Evolutionary conservation across 2,329 filamentous ascomycete genomes (phyloP).

Genomic region (Seiridium unicorne): DNA sequence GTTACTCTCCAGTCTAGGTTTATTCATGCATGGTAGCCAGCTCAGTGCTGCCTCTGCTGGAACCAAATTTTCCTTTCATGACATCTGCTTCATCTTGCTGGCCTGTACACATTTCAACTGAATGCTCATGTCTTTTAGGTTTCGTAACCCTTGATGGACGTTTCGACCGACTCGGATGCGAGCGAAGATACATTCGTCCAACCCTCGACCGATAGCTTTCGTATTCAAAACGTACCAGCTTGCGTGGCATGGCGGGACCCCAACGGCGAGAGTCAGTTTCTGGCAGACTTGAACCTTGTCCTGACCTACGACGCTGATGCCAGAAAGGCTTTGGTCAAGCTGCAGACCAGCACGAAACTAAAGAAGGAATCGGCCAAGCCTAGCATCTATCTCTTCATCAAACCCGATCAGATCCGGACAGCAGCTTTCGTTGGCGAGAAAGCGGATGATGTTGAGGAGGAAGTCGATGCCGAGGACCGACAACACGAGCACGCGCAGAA

Average conservation of each 20-base stretch:
- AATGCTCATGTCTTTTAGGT: not conserved
- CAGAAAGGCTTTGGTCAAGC: not conserved
- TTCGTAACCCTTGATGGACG: slow-evolving; percentile 1
- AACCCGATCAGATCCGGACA: not conserved
- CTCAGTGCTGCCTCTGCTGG: not conserved
- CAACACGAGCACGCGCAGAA: not conserved
- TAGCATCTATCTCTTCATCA: not conserved
- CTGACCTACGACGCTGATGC: not conserved
- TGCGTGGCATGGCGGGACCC: not conserved
- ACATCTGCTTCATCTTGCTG: not conserved
- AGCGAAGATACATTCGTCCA: not conserved
- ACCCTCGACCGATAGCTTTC: not conserved
- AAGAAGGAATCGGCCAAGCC: slow-evolving; percentile 5
- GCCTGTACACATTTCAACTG: not conserved
- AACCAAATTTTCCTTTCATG: not conserved
- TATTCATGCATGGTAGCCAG: not conserved
- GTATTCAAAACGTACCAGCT: slow-evolving; percentile 1
- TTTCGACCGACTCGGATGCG: slow-evolving; percentile 7
- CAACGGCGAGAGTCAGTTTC: not conserved
- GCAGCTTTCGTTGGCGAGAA: not conserved
- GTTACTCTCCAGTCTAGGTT: not conserved
- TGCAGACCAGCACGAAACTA: slow-evolving; percentile 6
- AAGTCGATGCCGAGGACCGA: not conserved
- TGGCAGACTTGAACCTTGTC: not conserved
- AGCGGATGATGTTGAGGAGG: not conserved